Evolutionary conservation across 345 rosid species (phyloP).

Genomic region (Pistacia vera): DNA sequence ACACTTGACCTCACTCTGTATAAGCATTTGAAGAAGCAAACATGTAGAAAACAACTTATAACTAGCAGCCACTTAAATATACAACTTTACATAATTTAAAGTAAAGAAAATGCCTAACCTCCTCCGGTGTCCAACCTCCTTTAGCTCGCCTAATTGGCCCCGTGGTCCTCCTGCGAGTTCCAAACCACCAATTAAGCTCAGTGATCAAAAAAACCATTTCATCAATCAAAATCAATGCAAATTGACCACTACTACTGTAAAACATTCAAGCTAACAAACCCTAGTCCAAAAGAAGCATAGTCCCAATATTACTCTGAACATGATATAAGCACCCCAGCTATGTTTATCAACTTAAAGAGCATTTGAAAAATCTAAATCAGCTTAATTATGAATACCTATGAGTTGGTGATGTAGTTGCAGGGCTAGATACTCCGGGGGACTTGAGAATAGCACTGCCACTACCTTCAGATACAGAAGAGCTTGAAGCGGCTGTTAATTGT

Average conservation of each 20-base stretch:
- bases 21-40: background rate
- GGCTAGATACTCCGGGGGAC: conserved; percentile 77
- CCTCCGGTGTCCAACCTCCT: conserved; percentile 98
- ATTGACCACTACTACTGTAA: background rate
- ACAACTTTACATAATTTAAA: conserved; percentile 5
- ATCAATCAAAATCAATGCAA: conserved; percentile 17
- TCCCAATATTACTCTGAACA: background rate
- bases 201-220: conserved; percentile 4
- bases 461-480: conserved; percentile 76
- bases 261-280: background rate
- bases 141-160: conserved; percentile 98
- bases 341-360: background rate
- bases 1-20: background rate
- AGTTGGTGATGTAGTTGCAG: conserved; percentile 61
- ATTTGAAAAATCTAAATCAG: background rate
- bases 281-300: background rate
- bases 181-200: conserved; percentile 22
- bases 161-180: conserved; percentile 74
- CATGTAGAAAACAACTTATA: background rate
- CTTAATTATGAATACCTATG: conserved; percentile 43
- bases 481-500: conserved; percentile 73
- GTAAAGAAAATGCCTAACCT: conserved; percentile 44
- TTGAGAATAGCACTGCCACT: conserved; percentile 64
- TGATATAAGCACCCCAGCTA: background rate
- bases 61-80: background rate